Evolutionary conservation across 2,329 filamentous ascomycete genomes (phyloP).

Genomic region (Pseudogymnoascus sp.): DNA sequence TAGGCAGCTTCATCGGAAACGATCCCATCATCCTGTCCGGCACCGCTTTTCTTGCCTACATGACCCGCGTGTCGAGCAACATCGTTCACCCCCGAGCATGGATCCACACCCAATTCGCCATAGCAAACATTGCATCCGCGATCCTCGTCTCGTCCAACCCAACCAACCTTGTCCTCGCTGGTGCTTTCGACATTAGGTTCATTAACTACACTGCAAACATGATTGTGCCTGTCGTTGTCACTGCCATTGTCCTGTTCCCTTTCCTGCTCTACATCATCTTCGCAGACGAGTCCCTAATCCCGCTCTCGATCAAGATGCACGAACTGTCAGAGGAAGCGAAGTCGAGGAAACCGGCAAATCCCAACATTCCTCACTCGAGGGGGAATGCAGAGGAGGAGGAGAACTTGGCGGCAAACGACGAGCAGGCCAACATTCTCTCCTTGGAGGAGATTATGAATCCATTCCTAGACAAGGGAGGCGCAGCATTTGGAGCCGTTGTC

Average conservation of each 20-base stretch:
- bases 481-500: conserved; percentile 53
- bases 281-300: conserved; percentile 54
- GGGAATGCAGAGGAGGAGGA: conserved; percentile 47
- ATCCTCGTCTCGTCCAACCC: conserved; percentile 73
- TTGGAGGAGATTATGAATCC: conserved; percentile 71
- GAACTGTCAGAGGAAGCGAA: conserved; percentile 52
- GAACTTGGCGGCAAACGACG: conserved; percentile 35
- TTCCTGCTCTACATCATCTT: conserved; percentile 65
- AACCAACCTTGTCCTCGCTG: conserved; percentile 66
- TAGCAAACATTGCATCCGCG: conserved; percentile 67
- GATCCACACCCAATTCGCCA: conserved; percentile 64
- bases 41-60: conserved; percentile 67
- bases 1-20: conserved; percentile 64
- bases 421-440: conserved; percentile 47
- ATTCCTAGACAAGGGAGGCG: conserved; percentile 59
- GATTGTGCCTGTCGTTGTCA: conserved; percentile 63
- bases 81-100: conserved; percentile 63
- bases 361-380: conserved; percentile 60
- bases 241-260: conserved; percentile 59
- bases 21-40: conserved; percentile 69
- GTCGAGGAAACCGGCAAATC: conserved; percentile 54
- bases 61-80: conserved; percentile 67
- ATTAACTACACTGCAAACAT: conserved; percentile 70
- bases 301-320: conserved; percentile 58
- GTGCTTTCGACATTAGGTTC: conserved; percentile 64